Percentiles rank a stretch among this genome's conserved stretches.
phyloP scores from a whole-genome alignment of 805 yeast species.

The Saccharomycopsis sp. region DNA sequence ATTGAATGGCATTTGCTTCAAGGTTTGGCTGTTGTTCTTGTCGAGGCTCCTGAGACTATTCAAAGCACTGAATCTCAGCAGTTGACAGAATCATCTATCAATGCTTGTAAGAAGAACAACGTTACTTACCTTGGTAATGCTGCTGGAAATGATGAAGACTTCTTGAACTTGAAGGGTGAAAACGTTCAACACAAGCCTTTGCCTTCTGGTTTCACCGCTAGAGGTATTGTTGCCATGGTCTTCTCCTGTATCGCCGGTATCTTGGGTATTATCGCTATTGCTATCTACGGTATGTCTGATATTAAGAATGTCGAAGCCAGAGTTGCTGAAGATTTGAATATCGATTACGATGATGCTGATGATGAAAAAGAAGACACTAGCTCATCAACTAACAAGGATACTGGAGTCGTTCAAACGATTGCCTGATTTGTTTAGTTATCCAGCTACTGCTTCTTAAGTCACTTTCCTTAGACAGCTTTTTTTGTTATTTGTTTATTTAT shows the following conservation, averaged over 20 bases:
- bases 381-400: not conserved
- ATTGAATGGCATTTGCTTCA: slow-evolving; percentile 97
- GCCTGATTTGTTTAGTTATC: not conserved
- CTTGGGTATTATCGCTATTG: slow-evolving; percentile 70
- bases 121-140: slow-evolving; percentile 71
- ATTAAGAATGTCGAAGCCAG: slow-evolving; percentile 59
- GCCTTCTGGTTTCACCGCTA: slow-evolving; percentile 89
- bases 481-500: not conserved
- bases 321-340: slow-evolving; percentile 49
- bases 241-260: slow-evolving; percentile 85
- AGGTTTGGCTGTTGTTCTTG: slow-evolving; percentile 74
- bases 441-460: not conserved
- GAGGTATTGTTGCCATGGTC: slow-evolving; percentile 90
- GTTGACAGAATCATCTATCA: slow-evolving; percentile 53
- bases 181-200: slow-evolving; percentile 58
- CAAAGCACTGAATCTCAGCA: slow-evolving; percentile 48
- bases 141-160: slow-evolving; percentile 67
- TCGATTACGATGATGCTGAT: slow-evolving; percentile 37
- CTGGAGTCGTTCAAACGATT: not conserved
- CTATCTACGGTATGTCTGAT: slow-evolving; percentile 82
- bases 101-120: slow-evolving; percentile 53
- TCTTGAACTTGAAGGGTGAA: slow-evolving; percentile 66
- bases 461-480: not conserved
- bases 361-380: slow-evolving; percentile 20
- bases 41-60: slow-evolving; percentile 78